phyloP scores from a whole-genome alignment of 2,329 filamentous ascomycete species.

The Nigrograna mackinnonii region DNA sequence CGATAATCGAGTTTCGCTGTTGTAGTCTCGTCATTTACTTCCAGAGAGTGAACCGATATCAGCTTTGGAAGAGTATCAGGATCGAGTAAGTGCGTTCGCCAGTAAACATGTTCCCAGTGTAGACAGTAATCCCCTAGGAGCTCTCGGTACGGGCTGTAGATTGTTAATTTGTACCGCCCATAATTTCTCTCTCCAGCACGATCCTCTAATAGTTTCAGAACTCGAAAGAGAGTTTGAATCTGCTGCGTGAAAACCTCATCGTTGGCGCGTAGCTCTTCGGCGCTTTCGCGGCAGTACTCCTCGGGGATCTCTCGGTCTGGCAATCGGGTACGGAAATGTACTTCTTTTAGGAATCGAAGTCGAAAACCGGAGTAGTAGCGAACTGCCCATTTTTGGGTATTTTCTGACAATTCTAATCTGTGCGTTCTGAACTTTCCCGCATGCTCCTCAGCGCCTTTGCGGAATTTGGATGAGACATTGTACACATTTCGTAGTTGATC shows the following conservation, averaged over 20 bases:
- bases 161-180: slow-evolving; percentile 1
- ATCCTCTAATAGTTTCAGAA: slow-evolving; percentile 2
- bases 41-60: slow-evolving; percentile 9
- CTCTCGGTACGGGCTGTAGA: slow-evolving; percentile 5
- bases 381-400: neutral
- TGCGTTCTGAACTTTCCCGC: slow-evolving; percentile 1
- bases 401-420: neutral
- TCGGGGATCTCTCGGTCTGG: neutral
- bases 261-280: neutral
- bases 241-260: slow-evolving; percentile 3
- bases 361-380: neutral
- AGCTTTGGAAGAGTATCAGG: slow-evolving; percentile 11
- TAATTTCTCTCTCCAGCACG: neutral
- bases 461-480: slow-evolving; percentile 6
- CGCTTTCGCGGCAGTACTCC: slow-evolving; percentile 1
- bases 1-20: slow-evolving; percentile 13
- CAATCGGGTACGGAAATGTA: slow-evolving; percentile 1
- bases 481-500: slow-evolving; percentile 2
- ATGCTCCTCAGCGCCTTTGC: slow-evolving; percentile 2
- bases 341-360: neutral
- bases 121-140: neutral
- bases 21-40: slow-evolving; percentile 4
- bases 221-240: slow-evolving; percentile 2
- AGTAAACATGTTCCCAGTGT: slow-evolving; percentile 6
- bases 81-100: slow-evolving; percentile 14